Percentiles rank a stretch among this genome's conserved stretches.
Conservation (phyloP, 192 early-diverging fungal species). For the Geranomyces michiganensis region DNA sequence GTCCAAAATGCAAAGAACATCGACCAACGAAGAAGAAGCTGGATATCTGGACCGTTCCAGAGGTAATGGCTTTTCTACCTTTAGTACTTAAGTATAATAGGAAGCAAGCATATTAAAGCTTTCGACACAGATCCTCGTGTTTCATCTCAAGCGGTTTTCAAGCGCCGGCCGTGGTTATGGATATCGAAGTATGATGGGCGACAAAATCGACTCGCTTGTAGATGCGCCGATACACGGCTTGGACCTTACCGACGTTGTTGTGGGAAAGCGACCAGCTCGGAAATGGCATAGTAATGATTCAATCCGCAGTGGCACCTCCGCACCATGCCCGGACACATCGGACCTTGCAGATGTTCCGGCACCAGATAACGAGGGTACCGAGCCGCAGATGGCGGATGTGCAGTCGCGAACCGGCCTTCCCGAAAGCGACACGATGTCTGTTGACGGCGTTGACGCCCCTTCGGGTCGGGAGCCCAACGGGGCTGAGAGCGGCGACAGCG, state of each 20-base stretch:
- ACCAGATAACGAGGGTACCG: neutral
- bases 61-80: constrained; percentile 34
- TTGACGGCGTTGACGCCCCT: neutral
- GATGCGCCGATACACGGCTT: constrained; percentile 70
- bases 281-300: constrained; percentile 20
- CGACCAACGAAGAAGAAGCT: constrained; percentile 77
- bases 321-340: neutral
- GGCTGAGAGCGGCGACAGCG: constrained; percentile 9
- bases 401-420: neutral
- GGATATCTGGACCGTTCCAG: constrained; percentile 77
- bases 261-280: constrained; percentile 28
- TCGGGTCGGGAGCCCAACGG: neutral
- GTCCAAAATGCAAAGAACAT: constrained; percentile 75
- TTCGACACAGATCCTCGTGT: constrained; percentile 60
- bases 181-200: constrained; percentile 57
- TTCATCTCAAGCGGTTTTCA: constrained; percentile 82
- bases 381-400: too few species aligned
- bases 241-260: constrained; percentile 58
- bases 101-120: neutral
- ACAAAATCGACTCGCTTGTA: constrained; percentile 74
- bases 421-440: neutral
- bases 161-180: constrained; percentile 53
- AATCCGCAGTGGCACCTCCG: neutral
- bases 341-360: neutral
- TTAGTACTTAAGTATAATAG: neutral